Evolutionary conservation across 495 filamentous ascomycete genomes (phyloP).

Genomic region (Hypoxylon fuscum): DNA sequence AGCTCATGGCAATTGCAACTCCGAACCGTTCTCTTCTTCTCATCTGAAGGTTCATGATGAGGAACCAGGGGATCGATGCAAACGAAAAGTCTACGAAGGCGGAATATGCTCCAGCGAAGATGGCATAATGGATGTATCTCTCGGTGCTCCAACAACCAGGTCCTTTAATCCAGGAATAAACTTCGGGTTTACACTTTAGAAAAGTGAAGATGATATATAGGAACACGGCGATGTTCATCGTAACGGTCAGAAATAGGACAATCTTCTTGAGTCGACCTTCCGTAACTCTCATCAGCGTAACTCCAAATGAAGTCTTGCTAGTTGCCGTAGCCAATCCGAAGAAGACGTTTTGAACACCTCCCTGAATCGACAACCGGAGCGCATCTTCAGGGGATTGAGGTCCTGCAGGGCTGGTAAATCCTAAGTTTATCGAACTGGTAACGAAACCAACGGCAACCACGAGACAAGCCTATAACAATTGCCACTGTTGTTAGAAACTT

Average conservation of each 20-base stretch:
- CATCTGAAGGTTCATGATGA: slow-evolving; percentile 50
- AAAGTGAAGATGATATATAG: slow-evolving; percentile 53
- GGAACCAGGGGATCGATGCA: slow-evolving; percentile 45
- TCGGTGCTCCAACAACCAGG: slow-evolving; percentile 49
- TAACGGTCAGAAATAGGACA: slow-evolving; percentile 45
- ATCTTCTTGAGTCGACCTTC: slow-evolving; percentile 42
- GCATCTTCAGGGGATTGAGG: slow-evolving; percentile 11
- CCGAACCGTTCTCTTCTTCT: slow-evolving; percentile 46
- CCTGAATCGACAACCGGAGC: slow-evolving; percentile 33
- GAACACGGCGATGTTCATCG: slow-evolving; percentile 49
- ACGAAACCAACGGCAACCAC: slow-evolving; percentile 33
- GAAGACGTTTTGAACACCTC: slow-evolving; percentile 38
- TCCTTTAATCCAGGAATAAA: slow-evolving; percentile 45
- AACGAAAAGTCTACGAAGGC: slow-evolving; percentile 50
- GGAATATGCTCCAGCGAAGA: slow-evolving; percentile 47
- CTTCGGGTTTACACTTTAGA: slow-evolving; percentile 48
- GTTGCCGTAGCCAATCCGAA: slow-evolving; percentile 32
- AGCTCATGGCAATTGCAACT: slow-evolving; percentile 51
- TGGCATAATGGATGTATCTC: slow-evolving; percentile 37
- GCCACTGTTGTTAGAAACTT: slow-evolving; percentile 5
- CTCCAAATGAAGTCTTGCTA: slow-evolving; percentile 50
- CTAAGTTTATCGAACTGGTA: slow-evolving; percentile 26
- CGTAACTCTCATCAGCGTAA: slow-evolving; percentile 48
- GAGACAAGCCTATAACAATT: slow-evolving; percentile 12
- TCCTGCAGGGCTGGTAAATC: slow-evolving; percentile 30